A percentile compares a stretch with the other conserved stretches of the same genome.
Conservation (phyloP, 371 early-diverging fungal species). For the Rhizopus stolonifer region DNA sequence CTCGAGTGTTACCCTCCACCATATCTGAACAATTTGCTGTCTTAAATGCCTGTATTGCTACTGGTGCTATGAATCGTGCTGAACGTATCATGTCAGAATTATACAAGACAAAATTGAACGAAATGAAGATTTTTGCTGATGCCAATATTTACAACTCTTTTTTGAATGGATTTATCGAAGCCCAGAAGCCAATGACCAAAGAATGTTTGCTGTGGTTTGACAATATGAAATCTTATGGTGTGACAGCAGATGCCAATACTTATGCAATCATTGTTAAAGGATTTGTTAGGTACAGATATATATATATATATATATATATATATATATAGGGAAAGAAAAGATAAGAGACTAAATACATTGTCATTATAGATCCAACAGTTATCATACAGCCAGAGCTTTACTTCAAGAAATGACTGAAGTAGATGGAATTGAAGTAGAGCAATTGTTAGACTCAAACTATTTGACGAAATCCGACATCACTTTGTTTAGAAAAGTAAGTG, state of each 20-base stretch:
- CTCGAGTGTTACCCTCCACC: slow-evolving; percentile 36
- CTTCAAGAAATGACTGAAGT: slow-evolving; percentile 66
- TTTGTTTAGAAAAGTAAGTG: slow-evolving; percentile 41
- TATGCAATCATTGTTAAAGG: slow-evolving; percentile 78
- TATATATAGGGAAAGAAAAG: not conserved
- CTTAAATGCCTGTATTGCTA: slow-evolving; percentile 74
- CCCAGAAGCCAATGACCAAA: slow-evolving; percentile 43
- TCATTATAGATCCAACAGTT: slow-evolving; percentile 45
- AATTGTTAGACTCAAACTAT: slow-evolving; percentile 44
- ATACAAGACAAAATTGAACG: slow-evolving; percentile 60
- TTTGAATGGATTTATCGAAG: slow-evolving; percentile 69
- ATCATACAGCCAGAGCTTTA: slow-evolving; percentile 59
- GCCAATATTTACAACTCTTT: slow-evolving; percentile 82
- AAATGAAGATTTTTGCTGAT: slow-evolving; percentile 71
- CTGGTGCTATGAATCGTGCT: slow-evolving; percentile 77
- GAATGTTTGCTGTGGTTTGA: slow-evolving; percentile 80
- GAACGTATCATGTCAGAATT: slow-evolving; percentile 73
- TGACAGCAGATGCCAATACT: slow-evolving; percentile 66
- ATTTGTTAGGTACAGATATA: slow-evolving; percentile 71
- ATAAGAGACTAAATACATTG: not conserved
- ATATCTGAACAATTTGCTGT: slow-evolving; percentile 52
- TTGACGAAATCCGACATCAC: slow-evolving; percentile 44
- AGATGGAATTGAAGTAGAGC: slow-evolving; percentile 33
- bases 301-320: too few relatives aligned
- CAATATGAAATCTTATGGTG: slow-evolving; percentile 46